phyloP scores from a whole-genome alignment of 176 grass and related monocot species.

The Cenchrus fungigraminus region DNA sequence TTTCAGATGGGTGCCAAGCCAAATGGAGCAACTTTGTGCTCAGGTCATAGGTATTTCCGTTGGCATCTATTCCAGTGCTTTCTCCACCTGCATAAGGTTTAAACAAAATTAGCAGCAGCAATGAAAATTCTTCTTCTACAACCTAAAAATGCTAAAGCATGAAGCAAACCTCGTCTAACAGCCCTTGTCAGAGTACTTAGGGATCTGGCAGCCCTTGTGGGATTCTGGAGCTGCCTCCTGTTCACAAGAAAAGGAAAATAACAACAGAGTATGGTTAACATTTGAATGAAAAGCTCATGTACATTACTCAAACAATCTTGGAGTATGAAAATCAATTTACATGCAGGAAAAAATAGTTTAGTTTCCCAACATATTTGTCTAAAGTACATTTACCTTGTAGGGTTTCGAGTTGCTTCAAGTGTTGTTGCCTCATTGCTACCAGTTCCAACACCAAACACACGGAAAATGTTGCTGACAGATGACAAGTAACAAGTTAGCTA shows the following conservation, averaged over 20 bases:
- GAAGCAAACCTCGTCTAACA: conserved; percentile 75
- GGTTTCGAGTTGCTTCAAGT: conserved; percentile 93
- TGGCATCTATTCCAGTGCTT: conserved; percentile 61
- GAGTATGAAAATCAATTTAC: conserved; percentile 10
- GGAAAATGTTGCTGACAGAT: conserved; percentile 80
- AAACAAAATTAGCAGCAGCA: conserved; percentile 12
- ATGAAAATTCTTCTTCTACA: conserved; percentile 35
- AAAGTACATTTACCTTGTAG: conserved; percentile 69
- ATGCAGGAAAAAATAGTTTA: conserved; percentile 13
- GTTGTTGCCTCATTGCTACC: conserved; percentile 73
- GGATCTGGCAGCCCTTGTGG: conserved; percentile 61
- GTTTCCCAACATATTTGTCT: conserved; percentile 26
- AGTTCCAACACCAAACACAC: conserved; percentile 67
- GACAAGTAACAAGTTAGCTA: conserved; percentile 41
- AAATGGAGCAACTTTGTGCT: conserved; percentile 93
- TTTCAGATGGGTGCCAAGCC: conserved; percentile 87
- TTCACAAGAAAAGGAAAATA: conserved; percentile 36
- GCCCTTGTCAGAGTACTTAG: conserved; percentile 57
- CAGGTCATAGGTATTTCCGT: conserved; percentile 81
- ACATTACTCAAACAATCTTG: neutral
- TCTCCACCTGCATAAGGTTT: conserved; percentile 61
- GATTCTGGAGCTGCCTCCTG: conserved; percentile 77
- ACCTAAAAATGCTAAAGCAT: conserved; percentile 7
- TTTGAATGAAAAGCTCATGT: neutral
- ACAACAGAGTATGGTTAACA: conserved; percentile 27